Base-by-base conservation (phyloP, 257 asterid species). In the Mentha longifolia region DNA sequence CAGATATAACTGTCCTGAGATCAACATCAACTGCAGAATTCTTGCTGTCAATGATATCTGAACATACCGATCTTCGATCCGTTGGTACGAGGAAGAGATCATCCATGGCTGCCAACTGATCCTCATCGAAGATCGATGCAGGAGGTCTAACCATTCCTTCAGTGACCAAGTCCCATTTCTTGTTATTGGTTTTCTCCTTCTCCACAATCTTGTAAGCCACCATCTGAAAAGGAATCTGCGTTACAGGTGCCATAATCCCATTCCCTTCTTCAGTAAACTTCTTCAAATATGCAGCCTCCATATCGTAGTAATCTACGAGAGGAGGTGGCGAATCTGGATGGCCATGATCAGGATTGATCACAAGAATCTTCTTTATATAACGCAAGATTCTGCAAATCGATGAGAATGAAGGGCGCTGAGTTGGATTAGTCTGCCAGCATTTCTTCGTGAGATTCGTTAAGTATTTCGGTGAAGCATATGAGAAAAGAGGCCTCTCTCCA, bases 401-500 rank as follows among this genome's bases (percentile, higher is more conserved):
- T 4, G 96, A 85, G 83, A 92, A 90, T 20, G 87, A 81, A 0
- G 97, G 98, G 7, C 98, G 92, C 19, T 61, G 74, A 46, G 14
- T 15, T 0, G 97, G 92, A 17, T 83, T 81, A 1, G 84, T 83
- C 73, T 90, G 97, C 98, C 98, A 92, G 84, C 97, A 92, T 77
- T 82, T 92, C 70, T 81, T 81, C 25, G 91, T 90, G 61, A 92
- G 76, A 74, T 88, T 90, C 4, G 83, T 77, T 1, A 92, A 79
- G 82, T 87, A 92, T 79, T 85, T 90, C 0, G 97, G 95, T 20
- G 95, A 81, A 72, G 97, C 88, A 65, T 80, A 64, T 2, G 97
- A 89, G 72, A 92, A 92, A 39, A 92, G 92, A 19, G 98, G 98
- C 70, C 98, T 87, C 79, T 77, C 96, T 37, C 98, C 98, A 9